These are phyloP conservation scores for Cicer pinnatifidum DNA, from an alignment of 306 rosid species.

Conservation along the genomic window DNA sequence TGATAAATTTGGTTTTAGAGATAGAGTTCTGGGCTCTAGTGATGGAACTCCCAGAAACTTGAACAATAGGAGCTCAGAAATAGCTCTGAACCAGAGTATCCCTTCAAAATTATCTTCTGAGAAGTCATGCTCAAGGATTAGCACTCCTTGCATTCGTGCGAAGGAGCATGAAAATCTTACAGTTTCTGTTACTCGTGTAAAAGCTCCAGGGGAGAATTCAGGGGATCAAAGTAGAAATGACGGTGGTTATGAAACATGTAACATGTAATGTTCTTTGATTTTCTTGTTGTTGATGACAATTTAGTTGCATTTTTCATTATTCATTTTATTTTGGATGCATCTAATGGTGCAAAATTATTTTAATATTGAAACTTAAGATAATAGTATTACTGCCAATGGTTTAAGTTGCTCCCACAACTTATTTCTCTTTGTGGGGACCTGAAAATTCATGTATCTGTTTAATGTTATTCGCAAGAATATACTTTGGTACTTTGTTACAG, in stretches of 20 bases:
- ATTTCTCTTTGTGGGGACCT: conserved; percentile 11
- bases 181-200: conserved; percentile 49
- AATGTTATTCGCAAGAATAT: not conserved
- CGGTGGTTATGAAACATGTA: conserved; percentile 52
- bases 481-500: not conserved
- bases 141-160: conserved; percentile 56
- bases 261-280: conserved; percentile 66
- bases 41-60: conserved; percentile 53
- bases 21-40: conserved; percentile 45
- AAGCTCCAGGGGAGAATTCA: conserved; percentile 49
- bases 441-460: not conserved
- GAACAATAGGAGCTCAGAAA: conserved; percentile 49
- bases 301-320: conserved; percentile 3
- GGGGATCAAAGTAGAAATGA: conserved; percentile 54
- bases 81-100: conserved; percentile 45
- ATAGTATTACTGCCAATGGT: conserved; percentile 36
- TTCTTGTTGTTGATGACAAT: conserved; percentile 14
- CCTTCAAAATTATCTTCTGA: conserved; percentile 51
- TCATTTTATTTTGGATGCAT: conserved; percentile 6
- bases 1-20: conserved; percentile 54
- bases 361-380: not conserved
- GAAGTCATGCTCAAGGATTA: conserved; percentile 50
- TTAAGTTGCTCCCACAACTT: conserved; percentile 32
- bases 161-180: conserved; percentile 59
- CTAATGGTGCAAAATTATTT: conserved; percentile 8